A percentile compares a stretch with the other conserved stretches of the same genome.
These are phyloP conservation scores for Cryphonectria japonica DNA, from an alignment of 2,329 filamentous ascomycete species.

Conservation along the genomic window DNA sequence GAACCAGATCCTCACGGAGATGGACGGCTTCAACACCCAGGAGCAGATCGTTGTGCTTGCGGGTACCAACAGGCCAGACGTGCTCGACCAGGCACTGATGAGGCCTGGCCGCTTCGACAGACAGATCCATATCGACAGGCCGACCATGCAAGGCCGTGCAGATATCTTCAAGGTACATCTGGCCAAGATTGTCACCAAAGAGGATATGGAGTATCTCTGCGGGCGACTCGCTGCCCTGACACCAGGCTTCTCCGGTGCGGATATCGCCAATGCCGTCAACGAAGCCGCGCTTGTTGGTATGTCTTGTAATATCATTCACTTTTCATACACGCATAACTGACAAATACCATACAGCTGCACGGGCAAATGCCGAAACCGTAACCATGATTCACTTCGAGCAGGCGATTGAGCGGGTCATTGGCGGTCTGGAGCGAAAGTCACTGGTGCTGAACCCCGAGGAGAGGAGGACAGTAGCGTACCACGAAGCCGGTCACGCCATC, in stretches of 20 bases:
- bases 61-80: constrained; percentile 93
- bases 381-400: constrained; percentile 93
- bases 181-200: constrained; percentile 90
- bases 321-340: background rate
- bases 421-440: constrained; percentile 96
- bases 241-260: constrained; percentile 94
- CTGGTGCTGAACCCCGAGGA: constrained; percentile 90
- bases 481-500: constrained; percentile 93
- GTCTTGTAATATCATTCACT: constrained; percentile 37
- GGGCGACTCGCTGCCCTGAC: constrained; percentile 90
- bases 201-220: constrained; percentile 84
- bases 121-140: constrained; percentile 92
- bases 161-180: constrained; percentile 97
- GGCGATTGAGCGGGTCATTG: constrained; percentile 95
- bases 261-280: constrained; percentile 98
- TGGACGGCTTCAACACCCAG: constrained; percentile 98
- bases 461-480: constrained; percentile 66
- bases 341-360: constrained; percentile 65
- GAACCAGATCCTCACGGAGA: constrained; percentile 98
- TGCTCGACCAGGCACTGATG: constrained; percentile 95
- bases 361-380: constrained; percentile 78
- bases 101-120: constrained; percentile 95
- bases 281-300: constrained; percentile 94
- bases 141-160: constrained; percentile 94
- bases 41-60: constrained; percentile 97